Evolutionary conservation across 805 yeast genomes (phyloP).

Genomic region (Wickerhamiella azyma): DNA sequence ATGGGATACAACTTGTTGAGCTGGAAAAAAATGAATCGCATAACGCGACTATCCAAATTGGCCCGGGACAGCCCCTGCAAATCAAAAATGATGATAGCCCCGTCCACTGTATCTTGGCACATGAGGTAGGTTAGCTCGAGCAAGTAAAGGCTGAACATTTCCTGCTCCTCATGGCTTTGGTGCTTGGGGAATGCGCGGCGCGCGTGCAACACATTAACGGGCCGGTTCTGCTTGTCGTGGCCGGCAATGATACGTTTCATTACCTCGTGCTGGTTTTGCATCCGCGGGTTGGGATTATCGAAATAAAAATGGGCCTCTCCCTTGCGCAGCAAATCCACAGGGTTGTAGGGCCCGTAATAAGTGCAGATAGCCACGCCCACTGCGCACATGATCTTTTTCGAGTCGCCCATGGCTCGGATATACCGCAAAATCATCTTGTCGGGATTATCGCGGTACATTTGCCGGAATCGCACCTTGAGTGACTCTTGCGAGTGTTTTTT

Average conservation of each 20-base stretch:
- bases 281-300: conserved; percentile 27
- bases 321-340: conserved; percentile 44
- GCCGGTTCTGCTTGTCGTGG: conserved; percentile 4
- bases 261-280: conserved; percentile 29
- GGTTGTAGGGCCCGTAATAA: conserved; percentile 49
- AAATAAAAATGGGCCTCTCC: conserved; percentile 55
- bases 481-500: neutral
- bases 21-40: conserved; percentile 73
- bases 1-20: conserved; percentile 98
- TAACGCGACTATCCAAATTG: conserved; percentile 87
- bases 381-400: conserved; percentile 57
- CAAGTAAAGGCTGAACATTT: conserved; percentile 56
- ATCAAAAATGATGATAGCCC: conserved; percentile 76
- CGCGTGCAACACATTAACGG: conserved; percentile 31
- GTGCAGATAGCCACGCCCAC: conserved; percentile 58
- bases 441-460: conserved; percentile 44
- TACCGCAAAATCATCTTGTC: conserved; percentile 69
- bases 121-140: conserved; percentile 76
- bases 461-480: neutral
- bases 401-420: conserved; percentile 70
- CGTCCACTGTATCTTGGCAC: conserved; percentile 61
- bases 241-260: conserved; percentile 6
- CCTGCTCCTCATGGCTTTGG: conserved; percentile 57
- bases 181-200: conserved; percentile 56
- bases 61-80: conserved; percentile 72